A percentile compares a stretch with the other conserved stretches of the same genome.
These are phyloP conservation scores for Pseudogymnoascus sp. DNA, from an alignment of 2,329 filamentous ascomycete genomes.

Conservation along the genomic window DNA sequence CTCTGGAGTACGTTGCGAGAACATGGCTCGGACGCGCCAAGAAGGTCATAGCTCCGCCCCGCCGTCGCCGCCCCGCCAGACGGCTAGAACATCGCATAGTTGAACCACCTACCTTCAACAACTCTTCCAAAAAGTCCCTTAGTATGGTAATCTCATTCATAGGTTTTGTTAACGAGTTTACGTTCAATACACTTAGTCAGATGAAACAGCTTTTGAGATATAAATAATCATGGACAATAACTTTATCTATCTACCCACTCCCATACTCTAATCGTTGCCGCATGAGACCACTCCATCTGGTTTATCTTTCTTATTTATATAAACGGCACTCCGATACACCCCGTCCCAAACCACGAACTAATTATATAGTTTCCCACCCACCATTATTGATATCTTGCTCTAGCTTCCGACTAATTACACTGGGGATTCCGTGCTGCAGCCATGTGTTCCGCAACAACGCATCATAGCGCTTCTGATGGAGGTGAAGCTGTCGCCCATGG, in stretches of 20 bases:
- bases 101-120: no score
- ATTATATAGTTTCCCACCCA: constrained; percentile 80
- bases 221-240: background rate
- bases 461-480: constrained; percentile 93
- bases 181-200: background rate
- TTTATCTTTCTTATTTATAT: background rate
- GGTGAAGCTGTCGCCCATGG: constrained; percentile 78
- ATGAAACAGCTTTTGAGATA: background rate
- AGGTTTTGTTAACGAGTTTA: background rate
- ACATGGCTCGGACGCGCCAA: background rate
- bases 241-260: background rate
- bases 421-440: constrained; percentile 79
- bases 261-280: background rate
- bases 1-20: constrained; percentile 1
- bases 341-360: background rate
- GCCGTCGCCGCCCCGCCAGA: background rate
- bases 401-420: constrained; percentile 78
- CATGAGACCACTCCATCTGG: background rate
- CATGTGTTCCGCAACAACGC: constrained; percentile 76
- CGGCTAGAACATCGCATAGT: no score
- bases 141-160: background rate
- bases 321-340: background rate
- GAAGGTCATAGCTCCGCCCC: background rate
- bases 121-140: no score
- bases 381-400: constrained; percentile 96